These are phyloP conservation scores for Mycena kentingensis DNA, from an alignment of 768 basidiomycete genomes.

Conservation along the genomic window DNA sequence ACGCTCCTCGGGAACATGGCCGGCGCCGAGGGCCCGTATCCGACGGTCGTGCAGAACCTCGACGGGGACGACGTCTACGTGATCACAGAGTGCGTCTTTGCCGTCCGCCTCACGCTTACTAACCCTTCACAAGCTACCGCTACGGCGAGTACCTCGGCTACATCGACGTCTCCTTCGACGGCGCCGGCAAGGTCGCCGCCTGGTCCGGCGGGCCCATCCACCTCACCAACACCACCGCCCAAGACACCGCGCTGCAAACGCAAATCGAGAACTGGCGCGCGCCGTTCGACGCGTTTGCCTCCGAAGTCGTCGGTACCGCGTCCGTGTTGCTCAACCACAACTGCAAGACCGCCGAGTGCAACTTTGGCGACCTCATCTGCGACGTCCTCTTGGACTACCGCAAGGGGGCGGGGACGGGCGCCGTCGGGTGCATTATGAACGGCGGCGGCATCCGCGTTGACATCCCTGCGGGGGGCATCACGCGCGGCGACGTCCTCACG, in stretches of 20 bases:
- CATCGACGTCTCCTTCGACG: conserved; percentile 45
- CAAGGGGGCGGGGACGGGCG: conserved; percentile 25
- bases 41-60: conserved; percentile 44
- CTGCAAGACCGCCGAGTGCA: conserved; percentile 47
- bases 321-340: conserved; percentile 38
- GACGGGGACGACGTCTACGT: conserved; percentile 50
- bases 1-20: conserved; percentile 45
- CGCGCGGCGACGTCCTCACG: conserved; percentile 40
- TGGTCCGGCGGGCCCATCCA: conserved; percentile 47
- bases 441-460: conserved; percentile 44
- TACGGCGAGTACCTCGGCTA: conserved; percentile 51
- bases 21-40: conserved; percentile 43
- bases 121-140: conserved; percentile 29
- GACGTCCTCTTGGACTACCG: conserved; percentile 45
- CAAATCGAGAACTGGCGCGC: conserved; percentile 41
- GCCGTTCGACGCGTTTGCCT: conserved; percentile 38
- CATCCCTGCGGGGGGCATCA: conserved; percentile 43
- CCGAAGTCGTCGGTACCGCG: conserved; percentile 40
- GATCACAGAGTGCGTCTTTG: conserved; percentile 36
- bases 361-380: conserved; percentile 43
- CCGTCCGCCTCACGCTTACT: background rate
- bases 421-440: conserved; percentile 42
- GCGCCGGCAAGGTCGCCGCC: conserved; percentile 38
- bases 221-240: conserved; percentile 38
- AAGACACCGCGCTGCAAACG: conserved; percentile 38